Percentiles rank a stretch among this genome's conserved stretches.
Evolutionary conservation across 2,329 filamentous ascomycete genomes (phyloP).

Genomic region (Colletotrichum sp.): DNA sequence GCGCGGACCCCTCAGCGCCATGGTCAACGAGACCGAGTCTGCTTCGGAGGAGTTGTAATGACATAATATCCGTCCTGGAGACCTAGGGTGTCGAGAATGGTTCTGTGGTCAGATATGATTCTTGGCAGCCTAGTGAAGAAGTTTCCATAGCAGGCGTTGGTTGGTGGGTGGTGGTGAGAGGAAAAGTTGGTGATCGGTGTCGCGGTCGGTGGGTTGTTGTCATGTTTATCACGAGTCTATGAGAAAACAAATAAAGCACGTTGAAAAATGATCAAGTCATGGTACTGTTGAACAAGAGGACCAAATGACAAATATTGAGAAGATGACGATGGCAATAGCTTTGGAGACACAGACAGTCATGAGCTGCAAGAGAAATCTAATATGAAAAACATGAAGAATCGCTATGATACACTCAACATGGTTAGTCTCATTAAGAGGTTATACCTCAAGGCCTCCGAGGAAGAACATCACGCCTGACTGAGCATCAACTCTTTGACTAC

Average conservation of each 20-base stretch:
- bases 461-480: too few relatives aligned
- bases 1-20: slow-evolving; percentile 68
- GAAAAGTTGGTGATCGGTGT: background rate
- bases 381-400: too few relatives aligned
- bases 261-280: background rate
- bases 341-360: too few relatives aligned
- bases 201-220: background rate
- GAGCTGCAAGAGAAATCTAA: too few relatives aligned
- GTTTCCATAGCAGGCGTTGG: background rate
- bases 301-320: too few relatives aligned
- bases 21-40: slow-evolving; percentile 12
- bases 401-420: accelerated
- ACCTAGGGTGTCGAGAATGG: background rate
- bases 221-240: background rate
- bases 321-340: background rate
- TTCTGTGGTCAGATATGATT: background rate
- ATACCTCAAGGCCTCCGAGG: too few relatives aligned
- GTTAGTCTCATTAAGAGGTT: too few relatives aligned
- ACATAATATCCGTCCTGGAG: background rate
- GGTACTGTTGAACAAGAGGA: background rate
- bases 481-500: too few relatives aligned
- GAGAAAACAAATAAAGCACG: background rate
- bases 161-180: background rate
- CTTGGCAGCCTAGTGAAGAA: background rate
- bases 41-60: slow-evolving; percentile 9